A percentile compares a stretch with the other conserved stretches of the same genome.
Conservation (phyloP, 2,329 filamentous ascomycete species). For the Bipolaris zeicola region DNA sequence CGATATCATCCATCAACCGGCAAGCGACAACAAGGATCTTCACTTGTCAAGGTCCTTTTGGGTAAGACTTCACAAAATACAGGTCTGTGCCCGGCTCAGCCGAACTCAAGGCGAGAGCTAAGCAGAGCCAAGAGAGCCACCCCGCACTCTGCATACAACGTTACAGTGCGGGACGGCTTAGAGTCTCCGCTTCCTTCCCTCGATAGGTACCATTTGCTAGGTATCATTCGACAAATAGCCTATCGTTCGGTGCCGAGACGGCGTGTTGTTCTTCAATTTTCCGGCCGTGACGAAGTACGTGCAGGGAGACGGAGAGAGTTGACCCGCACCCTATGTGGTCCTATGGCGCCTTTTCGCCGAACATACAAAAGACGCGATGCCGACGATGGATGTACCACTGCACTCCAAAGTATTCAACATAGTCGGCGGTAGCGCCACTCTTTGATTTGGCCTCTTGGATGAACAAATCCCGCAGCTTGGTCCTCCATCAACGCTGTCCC, state of each 20-base stretch:
- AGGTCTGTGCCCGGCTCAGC: neutral
- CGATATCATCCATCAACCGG: neutral
- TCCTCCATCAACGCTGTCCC: neutral
- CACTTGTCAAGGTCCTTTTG: neutral
- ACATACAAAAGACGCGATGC: constrained; percentile 8
- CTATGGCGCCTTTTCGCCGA: neutral
- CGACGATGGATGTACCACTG: neutral
- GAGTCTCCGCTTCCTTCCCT: constrained; percentile 18
- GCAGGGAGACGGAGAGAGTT: constrained; percentile 8
- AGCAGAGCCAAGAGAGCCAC: constrained; percentile 28
- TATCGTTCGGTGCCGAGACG: constrained; percentile 15
- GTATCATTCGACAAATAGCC: constrained; percentile 5
- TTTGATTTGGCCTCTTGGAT: constrained; percentile 10
- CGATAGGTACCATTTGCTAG: constrained; percentile 1
- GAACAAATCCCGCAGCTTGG: neutral
- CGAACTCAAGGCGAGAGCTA: constrained; percentile 7
- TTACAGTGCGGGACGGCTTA: constrained; percentile 18
- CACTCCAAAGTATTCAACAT: constrained; percentile 1
- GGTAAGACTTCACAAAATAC: constrained; percentile 2
- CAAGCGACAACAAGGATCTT: constrained; percentile 2
- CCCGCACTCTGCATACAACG: constrained; percentile 24
- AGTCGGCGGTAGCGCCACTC: neutral
- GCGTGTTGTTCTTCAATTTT: constrained; percentile 9
- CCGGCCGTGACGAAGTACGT: constrained; percentile 9
- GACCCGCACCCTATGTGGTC: neutral